Evolutionary conservation across 345 rosid species (phyloP), one percentile per base, ranked within the genome.

Genomic region (Populus alba): DNA sequence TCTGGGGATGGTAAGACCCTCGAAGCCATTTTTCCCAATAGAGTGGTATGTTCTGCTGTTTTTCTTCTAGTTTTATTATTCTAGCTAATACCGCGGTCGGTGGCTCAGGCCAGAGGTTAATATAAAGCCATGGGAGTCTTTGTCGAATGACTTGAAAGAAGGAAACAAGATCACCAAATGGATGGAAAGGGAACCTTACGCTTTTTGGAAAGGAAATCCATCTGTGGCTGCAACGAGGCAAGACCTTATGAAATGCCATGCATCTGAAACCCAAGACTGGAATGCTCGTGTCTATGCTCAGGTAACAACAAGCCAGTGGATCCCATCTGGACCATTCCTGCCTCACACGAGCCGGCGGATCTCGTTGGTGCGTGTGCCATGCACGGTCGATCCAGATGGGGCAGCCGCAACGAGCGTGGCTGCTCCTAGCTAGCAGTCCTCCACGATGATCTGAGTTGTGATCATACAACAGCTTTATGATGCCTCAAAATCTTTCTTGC

Each of bases 121-220:
- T 31, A 75, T 86, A 51, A 74, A 70, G 78, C 81, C 88, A 77
- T 86, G 88, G 88, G 79, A 66, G 25, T 7, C 12, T 9, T 63
- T 80, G 51, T 27, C 79, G 75, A 51, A 27, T 4, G 81, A 73
- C 59, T 39, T 86, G 53, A 67, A 38, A 70, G 78, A 75, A 77
- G 82, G 79, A n/a, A 82, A 85, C 71, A 57, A 57, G 53, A 68
- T 8, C 71, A 79, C 4, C 18, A 79, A 25, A 61, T 86, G 88
- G 88, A 71, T 37, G 18, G 74, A 83, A 13, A 79, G 86, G 45
- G 80, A 86, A 55, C 80, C 86, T 8, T 83, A 81, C 9, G 88
- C 88, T 7, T 86, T 68, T 39, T 86, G 88, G 88, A 86, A 83
- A 71, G 88, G 88, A 23, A 86, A 86, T 70, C 84, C 85, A 0